Base-by-base conservation (phyloP, 352 stramenopile species). In the Phytopythium vexans region DNA sequence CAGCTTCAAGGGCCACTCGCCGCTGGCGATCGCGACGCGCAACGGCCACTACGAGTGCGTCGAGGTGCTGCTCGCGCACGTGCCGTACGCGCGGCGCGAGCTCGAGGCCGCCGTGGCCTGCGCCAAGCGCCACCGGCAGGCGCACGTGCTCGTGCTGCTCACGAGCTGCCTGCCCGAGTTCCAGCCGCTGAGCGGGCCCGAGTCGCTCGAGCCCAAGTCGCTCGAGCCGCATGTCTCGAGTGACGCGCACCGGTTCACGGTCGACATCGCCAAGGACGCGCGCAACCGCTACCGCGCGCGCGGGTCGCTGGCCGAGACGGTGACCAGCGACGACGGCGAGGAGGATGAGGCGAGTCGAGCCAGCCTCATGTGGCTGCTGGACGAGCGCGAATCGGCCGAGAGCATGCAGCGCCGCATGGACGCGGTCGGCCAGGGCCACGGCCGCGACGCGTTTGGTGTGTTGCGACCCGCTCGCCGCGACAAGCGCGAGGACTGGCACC, bases 41-140 rank as follows among this genome's bases (percentile, higher is more conserved):
- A 73, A 84, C 39, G 80, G 80, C 8, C 77, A 91, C 55, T 91
- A 89, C 54, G 75, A 83, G 49, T 91, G 80, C 46, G 80, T 88
- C 11, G 60, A 82, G 39, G 58, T 70, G 32, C 59, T 91, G 37
- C 62, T 91, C 10, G 59, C 69, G 8, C 58, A 50, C 14, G 51
- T 75, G 21, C 48, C 71, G 14, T 39, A 66, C 37, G 58, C 47
- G 0, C 36, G 57, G 2, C 55, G 65, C 37, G 49, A 52, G n/a
- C 55, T 91, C 11, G 66, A 86, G n/a, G 66, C 70, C 56, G 69
- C 80, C 6, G 54, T 89, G 8, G 65, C 76, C 11, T 69, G 72
- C 41, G 80, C 80, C 37, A 70, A 74, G 42, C 59, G 66, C 8
- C 58, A 86, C 33, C 69, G 62, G 33, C 80, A 91, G 50, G 77